A percentile compares a stretch with the other conserved stretches of the same genome.
These are phyloP conservation scores for Jasminum sambac DNA, from an alignment of 257 asterid species.

Conservation along the genomic window DNA sequence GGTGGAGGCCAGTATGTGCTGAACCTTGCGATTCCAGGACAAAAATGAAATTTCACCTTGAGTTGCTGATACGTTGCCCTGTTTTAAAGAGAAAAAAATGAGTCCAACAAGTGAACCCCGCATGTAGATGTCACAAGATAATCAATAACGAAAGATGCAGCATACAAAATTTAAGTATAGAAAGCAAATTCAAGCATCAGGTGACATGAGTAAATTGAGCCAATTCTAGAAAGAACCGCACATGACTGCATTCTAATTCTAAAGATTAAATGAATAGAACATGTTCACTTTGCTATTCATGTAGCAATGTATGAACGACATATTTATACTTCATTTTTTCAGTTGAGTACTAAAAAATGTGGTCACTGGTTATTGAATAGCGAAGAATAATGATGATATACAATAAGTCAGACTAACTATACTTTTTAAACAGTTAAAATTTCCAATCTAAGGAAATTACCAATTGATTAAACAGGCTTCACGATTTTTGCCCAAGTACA, in stretches of 20 bases:
- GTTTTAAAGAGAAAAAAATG: slow-evolving; percentile 8
- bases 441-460: neutral
- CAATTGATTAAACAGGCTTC: neutral
- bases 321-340: neutral
- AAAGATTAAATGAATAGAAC: neutral
- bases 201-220: neutral
- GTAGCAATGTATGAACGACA: neutral
- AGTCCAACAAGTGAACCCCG: neutral
- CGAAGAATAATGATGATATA: neutral
- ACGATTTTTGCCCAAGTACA: neutral
- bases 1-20: slow-evolving; percentile 60
- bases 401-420: neutral
- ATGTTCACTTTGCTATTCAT: neutral
- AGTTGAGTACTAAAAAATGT: neutral
- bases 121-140: neutral
- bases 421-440: neutral
- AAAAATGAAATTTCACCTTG: slow-evolving; percentile 67
- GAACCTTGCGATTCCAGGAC: slow-evolving; percentile 64
- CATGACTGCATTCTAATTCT: neutral
- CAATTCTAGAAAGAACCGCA: neutral
- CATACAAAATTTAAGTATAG: neutral
- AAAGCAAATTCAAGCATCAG: slow-evolving; percentile 9
- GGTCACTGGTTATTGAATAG: neutral
- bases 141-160: neutral
- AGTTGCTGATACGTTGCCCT: slow-evolving; percentile 63